These are phyloP conservation scores for Passiflora organensis DNA, from an alignment of 345 rosid species.

Conservation along the genomic window DNA sequence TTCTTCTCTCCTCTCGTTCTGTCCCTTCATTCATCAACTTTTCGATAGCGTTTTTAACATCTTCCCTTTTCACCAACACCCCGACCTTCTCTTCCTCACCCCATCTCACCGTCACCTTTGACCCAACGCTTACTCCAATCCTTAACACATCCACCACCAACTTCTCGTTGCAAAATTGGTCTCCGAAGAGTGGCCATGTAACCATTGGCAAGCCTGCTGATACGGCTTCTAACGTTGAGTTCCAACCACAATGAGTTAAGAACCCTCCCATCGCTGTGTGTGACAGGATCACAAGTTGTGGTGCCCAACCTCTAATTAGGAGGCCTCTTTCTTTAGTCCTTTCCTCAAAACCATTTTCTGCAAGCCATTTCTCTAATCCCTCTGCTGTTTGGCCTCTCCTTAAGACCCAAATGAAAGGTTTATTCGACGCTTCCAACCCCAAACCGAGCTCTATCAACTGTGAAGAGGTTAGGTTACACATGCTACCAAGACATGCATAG, in stretches of 20 bases:
- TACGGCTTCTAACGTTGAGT: conserved; percentile 9
- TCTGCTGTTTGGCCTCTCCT: conserved; percentile 4
- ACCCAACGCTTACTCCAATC: conserved; percentile 11
- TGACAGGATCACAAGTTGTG: conserved; percentile 10
- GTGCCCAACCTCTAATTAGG: conserved; percentile 14
- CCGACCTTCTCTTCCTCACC: conserved; percentile 17
- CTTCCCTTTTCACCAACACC: conserved; percentile 12
- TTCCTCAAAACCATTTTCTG: conserved; percentile 7
- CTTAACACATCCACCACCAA: conserved; percentile 10
- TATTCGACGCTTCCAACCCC: conserved; percentile 13
- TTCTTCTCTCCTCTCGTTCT: conserved; percentile 13
- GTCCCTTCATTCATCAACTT: no score
- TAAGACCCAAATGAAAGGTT: conserved; percentile 12
- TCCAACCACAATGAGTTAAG: conserved; percentile 2
- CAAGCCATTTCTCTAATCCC: conserved; percentile 4
- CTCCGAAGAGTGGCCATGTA: conserved; percentile 15
- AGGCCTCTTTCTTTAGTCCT: conserved; percentile 12
- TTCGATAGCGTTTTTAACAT: conserved; percentile 3
- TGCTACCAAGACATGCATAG: conserved; percentile 17
- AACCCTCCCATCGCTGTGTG: conserved; percentile 15
- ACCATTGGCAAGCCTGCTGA: conserved; percentile 3
- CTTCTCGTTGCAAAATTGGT: conserved; percentile 15
- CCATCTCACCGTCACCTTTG: conserved; percentile 4
- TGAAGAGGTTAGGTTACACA: conserved; percentile 5
- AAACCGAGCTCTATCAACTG: conserved; percentile 13